A percentile compares a stretch with the other conserved stretches of the same genome.
Conservation (phyloP, 2,329 filamentous ascomycete species). For the Calonectria pteridis region DNA sequence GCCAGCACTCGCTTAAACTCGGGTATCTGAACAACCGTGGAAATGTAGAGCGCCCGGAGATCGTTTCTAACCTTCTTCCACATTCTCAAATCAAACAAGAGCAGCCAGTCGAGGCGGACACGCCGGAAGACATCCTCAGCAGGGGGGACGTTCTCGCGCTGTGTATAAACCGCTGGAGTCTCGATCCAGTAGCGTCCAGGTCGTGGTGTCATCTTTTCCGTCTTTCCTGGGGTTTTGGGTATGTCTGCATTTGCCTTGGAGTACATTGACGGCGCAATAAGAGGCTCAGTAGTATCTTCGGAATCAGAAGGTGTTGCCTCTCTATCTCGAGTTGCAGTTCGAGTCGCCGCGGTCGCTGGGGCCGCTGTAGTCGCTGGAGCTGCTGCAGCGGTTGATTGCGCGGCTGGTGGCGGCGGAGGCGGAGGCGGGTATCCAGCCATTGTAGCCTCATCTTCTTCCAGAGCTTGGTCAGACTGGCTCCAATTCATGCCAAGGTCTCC, state of each 20-base stretch:
- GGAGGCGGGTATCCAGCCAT: conserved; percentile 79
- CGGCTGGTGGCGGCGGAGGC: conserved; percentile 71
- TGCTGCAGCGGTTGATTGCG: conserved; percentile 53
- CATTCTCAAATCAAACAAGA: conserved; percentile 92
- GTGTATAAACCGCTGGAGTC: conserved; percentile 77
- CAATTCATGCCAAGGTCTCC: conserved; percentile 64
- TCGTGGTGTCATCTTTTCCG: conserved; percentile 63
- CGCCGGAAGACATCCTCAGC: conserved; percentile 92
- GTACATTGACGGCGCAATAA: conserved; percentile 72
- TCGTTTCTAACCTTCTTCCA: conserved; percentile 97
- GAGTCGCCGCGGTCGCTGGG: conserved; percentile 55
- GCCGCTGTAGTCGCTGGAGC: conserved; percentile 36
- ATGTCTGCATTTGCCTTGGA: conserved; percentile 78
- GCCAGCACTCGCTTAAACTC: conserved; percentile 96
- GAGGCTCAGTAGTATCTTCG: conserved; percentile 71
- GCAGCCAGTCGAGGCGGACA: conserved; percentile 92
- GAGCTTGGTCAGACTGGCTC: conserved; percentile 71
- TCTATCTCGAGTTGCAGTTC: conserved; percentile 61
- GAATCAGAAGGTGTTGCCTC: conserved; percentile 79
- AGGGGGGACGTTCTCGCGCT: conserved; percentile 71
- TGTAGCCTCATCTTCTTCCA: conserved; percentile 83
- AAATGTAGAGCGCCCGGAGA: conserved; percentile 93
- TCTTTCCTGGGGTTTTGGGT: conserved; percentile 82
- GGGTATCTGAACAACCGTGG: conserved; percentile 93
- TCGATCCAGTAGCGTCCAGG: conserved; percentile 89